Evolutionary conservation across 2,329 filamentous ascomycete genomes (phyloP), one percentile per base, ranked within the genome.

Genomic region (Fusarium solani-melongenae): DNA sequence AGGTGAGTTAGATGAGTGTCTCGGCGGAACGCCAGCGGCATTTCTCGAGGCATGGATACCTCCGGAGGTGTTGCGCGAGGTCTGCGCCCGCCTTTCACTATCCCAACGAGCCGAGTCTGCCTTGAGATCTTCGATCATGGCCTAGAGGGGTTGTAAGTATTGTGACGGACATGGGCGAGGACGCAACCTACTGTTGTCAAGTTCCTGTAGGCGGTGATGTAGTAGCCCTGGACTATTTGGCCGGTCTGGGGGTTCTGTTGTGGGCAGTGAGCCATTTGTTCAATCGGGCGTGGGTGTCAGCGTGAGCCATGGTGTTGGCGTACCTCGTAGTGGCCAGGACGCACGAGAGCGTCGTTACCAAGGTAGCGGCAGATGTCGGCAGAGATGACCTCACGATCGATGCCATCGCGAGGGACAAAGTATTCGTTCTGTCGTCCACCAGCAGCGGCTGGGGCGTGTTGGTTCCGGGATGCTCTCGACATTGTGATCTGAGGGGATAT

Each of bases 321-420:
- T 88, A 94, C 92, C 88, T 93, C 90, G 83, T 93, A 92, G 77
- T 89, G 90, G 78, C 92, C 92, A 68, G 92, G 93, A 79, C 92
- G 91, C 80, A 94, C 93, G 78, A 94, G 88, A 76, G 93, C 93
- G 86, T 95, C 93, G 82, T 94, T 94, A 79, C 93, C 93, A 76
- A 95, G 88, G 82, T 94, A 95, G 80, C 93, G 92, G 86, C 93
- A 95, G 75, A 95, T 94, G 82, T 95, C 93, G 81, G 92, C 92
- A 72, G 93, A 94, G 83, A 95, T 94, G 78, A 95, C 93, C 83
- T 95, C 93, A 78, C 93, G 91, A 82, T 93, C 92, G 83, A 95
- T 95, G 80, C 93, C 93, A 82, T 94, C 92, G 79, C 92, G 90
- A 53, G 92, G 92, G 64, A 95, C 91, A 82, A 95, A 95, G 82